Conservation (phyloP, 805 yeast genomes). For the Spathaspora boniae region DNA sequence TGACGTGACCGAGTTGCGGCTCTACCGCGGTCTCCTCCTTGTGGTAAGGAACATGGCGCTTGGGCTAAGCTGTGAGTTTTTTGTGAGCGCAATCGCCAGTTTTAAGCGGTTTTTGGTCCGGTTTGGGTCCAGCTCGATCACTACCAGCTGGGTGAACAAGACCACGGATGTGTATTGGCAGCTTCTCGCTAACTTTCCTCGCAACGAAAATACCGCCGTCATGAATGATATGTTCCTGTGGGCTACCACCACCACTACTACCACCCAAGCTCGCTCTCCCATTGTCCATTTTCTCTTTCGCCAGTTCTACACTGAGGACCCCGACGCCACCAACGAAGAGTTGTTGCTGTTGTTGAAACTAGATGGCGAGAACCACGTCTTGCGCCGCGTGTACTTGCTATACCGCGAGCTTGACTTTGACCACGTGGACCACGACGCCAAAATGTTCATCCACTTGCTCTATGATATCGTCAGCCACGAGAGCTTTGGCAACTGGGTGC, state of each 20-base stretch:
- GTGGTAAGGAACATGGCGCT: slow-evolving; percentile 6
- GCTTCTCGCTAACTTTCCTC: slow-evolving; percentile 20
- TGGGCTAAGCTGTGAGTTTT: background rate
- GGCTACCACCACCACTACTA: background rate
- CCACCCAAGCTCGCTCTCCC: slow-evolving; percentile 3
- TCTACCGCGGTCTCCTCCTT: slow-evolving; percentile 9
- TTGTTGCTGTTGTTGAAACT: slow-evolving; percentile 2
- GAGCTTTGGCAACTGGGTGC: slow-evolving; percentile 24
- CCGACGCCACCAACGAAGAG: slow-evolving; percentile 16
- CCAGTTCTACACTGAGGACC: slow-evolving; percentile 23
- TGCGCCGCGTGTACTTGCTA: slow-evolving; percentile 6
- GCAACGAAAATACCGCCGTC: slow-evolving; percentile 4
- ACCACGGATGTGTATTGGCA: slow-evolving; percentile 19
- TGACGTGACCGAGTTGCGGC: slow-evolving; percentile 2
- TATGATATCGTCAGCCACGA: slow-evolving; percentile 26
- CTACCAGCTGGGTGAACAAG: slow-evolving; percentile 13
- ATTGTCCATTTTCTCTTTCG: slow-evolving; percentile 11
- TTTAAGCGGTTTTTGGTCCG: background rate
- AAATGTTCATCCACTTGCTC: slow-evolving; percentile 19
- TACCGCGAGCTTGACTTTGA: slow-evolving; percentile 14
- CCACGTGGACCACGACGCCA: slow-evolving; percentile 11
- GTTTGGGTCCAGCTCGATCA: too few relatives aligned
- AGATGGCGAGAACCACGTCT: slow-evolving; percentile 10
- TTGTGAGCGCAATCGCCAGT: background rate
- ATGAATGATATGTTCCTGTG: slow-evolving; percentile 1